Base-by-base conservation (phyloP, 179 eudicot genomes). In the Spinacia oleracea region DNA sequence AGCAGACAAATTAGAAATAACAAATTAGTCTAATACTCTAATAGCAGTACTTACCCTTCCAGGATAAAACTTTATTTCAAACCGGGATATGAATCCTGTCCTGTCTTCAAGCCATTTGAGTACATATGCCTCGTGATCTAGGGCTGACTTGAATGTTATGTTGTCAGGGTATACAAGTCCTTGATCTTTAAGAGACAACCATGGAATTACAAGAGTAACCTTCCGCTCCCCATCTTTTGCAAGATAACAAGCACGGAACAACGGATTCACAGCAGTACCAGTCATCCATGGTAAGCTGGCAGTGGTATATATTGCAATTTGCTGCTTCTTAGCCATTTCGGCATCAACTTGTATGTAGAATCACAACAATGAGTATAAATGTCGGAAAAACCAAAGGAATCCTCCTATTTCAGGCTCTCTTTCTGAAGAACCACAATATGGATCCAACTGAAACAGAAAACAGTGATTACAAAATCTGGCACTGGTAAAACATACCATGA, bases 251-350 rank as follows among this genome's bases (percentile, higher is more conserved):
- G 99, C 99, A 81, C 99, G 98, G 72, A 96, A 96, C 62, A 96
- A 83, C 66, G 99, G 99, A 78, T 96, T 96, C 21, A 96, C 97
- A 58, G 99, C 89, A 35, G 99, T 96, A 55, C 99, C 99, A 12
- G 99, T 96, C 93, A 96, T 88, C 99, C 99, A 96, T 87, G 99
- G 99, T 72, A 96, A 85, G 87, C 99, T 96, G 67, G 99, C 99
- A 48, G 99, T 96, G 18, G 99, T 96, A 81, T 90, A 93, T 83
- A 96, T 93, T 8, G 96, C 91, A 63, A 96, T 88, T 79, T 91
- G 93, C 83, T 89, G 91, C 80, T 90, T 89, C 84, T 87, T 89
- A 59, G 89, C 96, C 97, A 91, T 94, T 23, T 35, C 77, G 27
- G 73, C 81, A 77, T 82, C 84, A 82, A 67, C 27, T 79, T 56